Percentiles rank a stretch among this genome's conserved stretches.
These are phyloP conservation scores for Penicillium manginii DNA, from an alignment of 495 filamentous ascomycete species.

Conservation along the genomic window DNA sequence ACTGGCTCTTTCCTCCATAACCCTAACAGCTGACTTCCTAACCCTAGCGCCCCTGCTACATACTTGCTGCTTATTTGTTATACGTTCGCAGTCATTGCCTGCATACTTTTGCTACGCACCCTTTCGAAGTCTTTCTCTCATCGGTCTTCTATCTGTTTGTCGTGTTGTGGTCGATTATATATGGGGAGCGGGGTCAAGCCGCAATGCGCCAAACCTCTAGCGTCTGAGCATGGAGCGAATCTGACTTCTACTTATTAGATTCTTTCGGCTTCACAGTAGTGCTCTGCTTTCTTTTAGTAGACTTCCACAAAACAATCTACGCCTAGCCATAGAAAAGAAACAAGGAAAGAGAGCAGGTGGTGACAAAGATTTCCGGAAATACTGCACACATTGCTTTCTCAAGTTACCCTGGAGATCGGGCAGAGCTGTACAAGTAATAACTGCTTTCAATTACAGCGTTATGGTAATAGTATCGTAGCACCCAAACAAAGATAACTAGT, in stretches of 20 bases:
- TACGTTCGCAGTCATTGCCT: too few relatives aligned
- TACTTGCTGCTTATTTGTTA: too few relatives aligned
- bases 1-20: too few relatives aligned
- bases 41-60: too few relatives aligned
- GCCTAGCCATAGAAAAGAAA: neutral
- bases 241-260: slow-evolving; percentile 1
- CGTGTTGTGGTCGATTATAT: neutral
- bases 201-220: neutral
- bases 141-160: too few relatives aligned
- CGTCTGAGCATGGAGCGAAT: neutral
- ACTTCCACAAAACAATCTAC: neutral
- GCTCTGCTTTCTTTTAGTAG: neutral
- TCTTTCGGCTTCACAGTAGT: neutral
- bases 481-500: neutral
- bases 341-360: neutral
- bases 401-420: neutral
- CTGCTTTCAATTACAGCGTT: neutral
- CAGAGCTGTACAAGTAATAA: neutral
- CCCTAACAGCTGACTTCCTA: too few relatives aligned
- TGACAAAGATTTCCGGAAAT: neutral
- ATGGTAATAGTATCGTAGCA: neutral
- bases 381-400: neutral
- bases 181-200: neutral
- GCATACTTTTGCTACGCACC: too few relatives aligned
- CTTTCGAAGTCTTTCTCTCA: too few relatives aligned